phyloP scores from a whole-genome alignment of 345 rosid genomes.

The Noccaea bulbosa region DNA sequence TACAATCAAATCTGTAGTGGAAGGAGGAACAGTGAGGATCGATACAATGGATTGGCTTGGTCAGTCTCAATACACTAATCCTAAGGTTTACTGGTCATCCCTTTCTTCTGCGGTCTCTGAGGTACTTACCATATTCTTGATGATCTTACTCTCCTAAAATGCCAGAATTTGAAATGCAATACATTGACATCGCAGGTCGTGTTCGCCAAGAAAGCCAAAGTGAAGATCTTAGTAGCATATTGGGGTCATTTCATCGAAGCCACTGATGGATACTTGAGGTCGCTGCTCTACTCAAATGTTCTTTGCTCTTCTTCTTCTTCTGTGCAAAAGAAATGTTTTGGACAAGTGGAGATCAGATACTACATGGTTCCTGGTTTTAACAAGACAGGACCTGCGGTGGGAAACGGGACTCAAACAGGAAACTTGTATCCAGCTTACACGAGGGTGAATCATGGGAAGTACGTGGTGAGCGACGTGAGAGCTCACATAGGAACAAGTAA shows the following conservation, averaged over 20 bases:
- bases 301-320: slow-evolving; percentile 69
- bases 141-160: not conserved
- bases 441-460: slow-evolving; percentile 83
- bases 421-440: slow-evolving; percentile 70
- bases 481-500: slow-evolving; percentile 89
- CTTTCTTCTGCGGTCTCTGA: slow-evolving; percentile 75
- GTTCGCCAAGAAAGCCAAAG: slow-evolving; percentile 79
- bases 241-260: slow-evolving; percentile 67
- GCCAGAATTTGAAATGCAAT: not conserved
- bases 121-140: slow-evolving; percentile 48
- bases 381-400: slow-evolving; percentile 67
- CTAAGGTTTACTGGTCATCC: slow-evolving; percentile 74
- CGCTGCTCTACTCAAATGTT: slow-evolving; percentile 70
- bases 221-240: slow-evolving; percentile 56
- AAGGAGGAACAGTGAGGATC: slow-evolving; percentile 67
- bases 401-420: slow-evolving; percentile 55
- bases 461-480: slow-evolving; percentile 66
- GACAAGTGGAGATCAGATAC: slow-evolving; percentile 78
- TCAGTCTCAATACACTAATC: slow-evolving; percentile 67
- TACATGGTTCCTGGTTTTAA: slow-evolving; percentile 80
- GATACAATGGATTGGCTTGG: slow-evolving; percentile 96
- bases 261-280: slow-evolving; percentile 70
- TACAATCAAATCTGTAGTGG: slow-evolving; percentile 70
- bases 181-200: slow-evolving; percentile 53
- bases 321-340: slow-evolving; percentile 60